Conservation (phyloP, 768 basidiomycete genomes). For the Mycena haematopus region DNA sequence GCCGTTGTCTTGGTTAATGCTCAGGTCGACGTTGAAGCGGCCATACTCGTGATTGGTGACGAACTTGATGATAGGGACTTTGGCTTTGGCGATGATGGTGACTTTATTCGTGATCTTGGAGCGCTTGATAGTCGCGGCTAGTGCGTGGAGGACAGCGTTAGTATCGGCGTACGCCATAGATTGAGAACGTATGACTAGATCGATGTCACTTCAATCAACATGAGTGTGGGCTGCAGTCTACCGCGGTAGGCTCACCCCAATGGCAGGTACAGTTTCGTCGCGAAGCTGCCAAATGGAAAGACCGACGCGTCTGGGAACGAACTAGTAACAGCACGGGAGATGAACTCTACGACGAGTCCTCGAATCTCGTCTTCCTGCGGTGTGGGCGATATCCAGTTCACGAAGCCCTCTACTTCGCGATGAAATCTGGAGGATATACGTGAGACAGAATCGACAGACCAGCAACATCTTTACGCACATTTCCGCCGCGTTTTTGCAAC, state of each 20-base stretch:
- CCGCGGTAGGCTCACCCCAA: constrained; percentile 66
- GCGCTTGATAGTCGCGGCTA: constrained; percentile 80
- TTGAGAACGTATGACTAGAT: constrained; percentile 86
- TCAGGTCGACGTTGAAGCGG: constrained; percentile 90
- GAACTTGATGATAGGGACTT: constrained; percentile 97
- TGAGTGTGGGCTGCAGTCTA: background rate
- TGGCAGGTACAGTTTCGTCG: constrained; percentile 93
- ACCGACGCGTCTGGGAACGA: constrained; percentile 83
- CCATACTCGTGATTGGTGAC: constrained; percentile 70
- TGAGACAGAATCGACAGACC: constrained; percentile 16
- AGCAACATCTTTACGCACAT: constrained; percentile 58
- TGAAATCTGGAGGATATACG: constrained; percentile 73
- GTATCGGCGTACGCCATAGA: constrained; percentile 76
- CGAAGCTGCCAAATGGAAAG: constrained; percentile 89
- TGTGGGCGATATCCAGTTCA: constrained; percentile 87
- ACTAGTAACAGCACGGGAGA: constrained; percentile 67
- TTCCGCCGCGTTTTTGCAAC: constrained; percentile 80
- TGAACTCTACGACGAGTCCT: constrained; percentile 69
- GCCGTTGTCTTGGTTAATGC: constrained; percentile 90
- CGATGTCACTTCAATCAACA: constrained; percentile 77
- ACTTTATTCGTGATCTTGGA: constrained; percentile 78
- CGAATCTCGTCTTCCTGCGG: constrained; percentile 87
- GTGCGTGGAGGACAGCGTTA: constrained; percentile 70
- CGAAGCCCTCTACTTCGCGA: constrained; percentile 84
- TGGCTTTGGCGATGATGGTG: constrained; percentile 90